Evolutionary conservation across 2,329 filamentous ascomycete genomes (phyloP), one percentile per base, ranked within the genome.

Genomic region (Sphaerulina vaccinii): DNA sequence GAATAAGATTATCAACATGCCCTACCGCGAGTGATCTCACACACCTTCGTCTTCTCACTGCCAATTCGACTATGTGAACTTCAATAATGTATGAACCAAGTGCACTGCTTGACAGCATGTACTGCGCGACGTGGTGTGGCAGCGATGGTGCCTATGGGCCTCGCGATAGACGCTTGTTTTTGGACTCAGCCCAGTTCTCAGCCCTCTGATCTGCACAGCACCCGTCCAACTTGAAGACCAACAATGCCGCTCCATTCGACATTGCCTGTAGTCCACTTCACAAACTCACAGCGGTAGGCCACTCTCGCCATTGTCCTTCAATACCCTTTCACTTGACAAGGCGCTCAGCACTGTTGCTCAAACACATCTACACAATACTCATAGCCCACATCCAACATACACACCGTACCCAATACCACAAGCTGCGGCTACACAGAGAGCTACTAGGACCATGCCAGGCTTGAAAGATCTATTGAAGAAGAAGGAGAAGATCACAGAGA

Each of bases 391-490:
- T n/a, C n/a, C n/a, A n/a, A n/a, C n/a, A n/a, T n/a, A n/a, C 37
- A 19, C 18, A n/a, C 27, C 42, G 9, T 21, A 23, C 32, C 35
- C 18, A 37, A 21, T 32, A 49, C 16, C 37, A 13, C 5, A 35
- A 35, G 13, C 13, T n/a, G 16, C 23, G 23, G 21, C 9, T 7
- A 23, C 45, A 19, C 27, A n/a, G n/a, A 24, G 27, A 23, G n/a
- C 18, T 9, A 18, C 24, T 11, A 19, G 51, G n/a, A 57, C 42
- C 49, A 77, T 66, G 59, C 85, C 85, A 79, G 74, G 80, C 55
- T 71, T 86, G 55, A 78, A 76, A 65, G 78, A 83, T 60, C 68
- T 86, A 22, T 71, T 87, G 52, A 83, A 80, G 68, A 85, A 83
- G 72, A 83, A 82, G 63, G 79, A 82, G 33, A 80, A 75, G 62